Evolutionary conservation across 2,329 filamentous ascomycete species (phyloP).

Genomic region (Xylariaceae sp.): DNA sequence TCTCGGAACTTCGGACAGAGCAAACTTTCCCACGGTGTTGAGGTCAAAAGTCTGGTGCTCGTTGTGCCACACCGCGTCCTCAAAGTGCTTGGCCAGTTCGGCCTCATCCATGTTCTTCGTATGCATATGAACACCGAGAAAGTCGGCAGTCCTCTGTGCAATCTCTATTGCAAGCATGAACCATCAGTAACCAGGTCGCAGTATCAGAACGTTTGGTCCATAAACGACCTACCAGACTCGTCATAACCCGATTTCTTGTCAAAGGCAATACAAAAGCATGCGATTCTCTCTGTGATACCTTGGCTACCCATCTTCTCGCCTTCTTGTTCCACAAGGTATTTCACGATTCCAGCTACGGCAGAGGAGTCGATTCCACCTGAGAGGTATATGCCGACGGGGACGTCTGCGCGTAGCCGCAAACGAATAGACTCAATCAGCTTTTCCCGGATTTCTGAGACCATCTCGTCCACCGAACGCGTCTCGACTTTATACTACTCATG

Average conservation of each 20-base stretch:
- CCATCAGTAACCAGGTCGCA: neutral
- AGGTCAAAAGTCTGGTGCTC: constrained; percentile 40
- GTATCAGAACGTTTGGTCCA: no score
- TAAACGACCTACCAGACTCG: constrained; percentile 36
- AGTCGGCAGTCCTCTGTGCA: constrained; percentile 39
- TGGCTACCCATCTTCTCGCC: constrained; percentile 43
- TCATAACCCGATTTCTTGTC: constrained; percentile 43
- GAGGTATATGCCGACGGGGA: constrained; percentile 53
- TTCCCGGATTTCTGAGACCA: constrained; percentile 45
- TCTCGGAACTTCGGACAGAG: constrained; percentile 37
- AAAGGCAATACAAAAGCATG: constrained; percentile 50
- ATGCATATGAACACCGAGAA: constrained; percentile 30
- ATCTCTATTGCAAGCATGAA: constrained; percentile 5
- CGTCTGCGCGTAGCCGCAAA: constrained; percentile 52
- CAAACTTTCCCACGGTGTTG: constrained; percentile 42
- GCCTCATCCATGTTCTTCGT: constrained; percentile 30
- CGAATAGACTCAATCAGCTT: constrained; percentile 46
- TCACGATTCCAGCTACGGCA: constrained; percentile 51
- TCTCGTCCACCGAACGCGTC: constrained; percentile 42
- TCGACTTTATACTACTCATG: constrained; percentile 30
- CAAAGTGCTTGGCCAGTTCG: constrained; percentile 40
- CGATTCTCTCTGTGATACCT: constrained; percentile 20
- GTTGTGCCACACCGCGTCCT: constrained; percentile 34
- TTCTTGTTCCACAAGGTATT: constrained; percentile 43
- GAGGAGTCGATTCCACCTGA: constrained; percentile 57